These are phyloP conservation scores for Leavenworthia alabamica DNA, from an alignment of 345 rosid genomes.

Conservation along the genomic window DNA sequence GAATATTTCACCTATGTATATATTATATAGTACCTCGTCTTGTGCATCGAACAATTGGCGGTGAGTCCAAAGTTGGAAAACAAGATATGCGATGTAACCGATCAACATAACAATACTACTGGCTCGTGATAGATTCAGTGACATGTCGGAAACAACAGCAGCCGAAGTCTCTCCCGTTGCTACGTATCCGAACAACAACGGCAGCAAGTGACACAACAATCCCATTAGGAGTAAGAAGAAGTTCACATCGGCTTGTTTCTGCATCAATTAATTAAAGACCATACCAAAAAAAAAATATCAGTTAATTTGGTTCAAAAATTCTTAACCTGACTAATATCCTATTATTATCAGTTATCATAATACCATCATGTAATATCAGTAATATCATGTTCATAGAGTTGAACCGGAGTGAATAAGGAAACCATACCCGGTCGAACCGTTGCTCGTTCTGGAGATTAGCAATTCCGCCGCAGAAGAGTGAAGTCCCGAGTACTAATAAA, in stretches of 20 bases:
- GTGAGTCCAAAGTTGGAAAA: conserved; percentile 87
- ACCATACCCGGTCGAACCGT: conserved; percentile 66
- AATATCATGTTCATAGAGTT: not conserved
- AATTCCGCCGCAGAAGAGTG: conserved; percentile 82
- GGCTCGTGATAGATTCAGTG: conserved; percentile 62
- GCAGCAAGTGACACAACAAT: conserved; percentile 69
- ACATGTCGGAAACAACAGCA: conserved; percentile 22
- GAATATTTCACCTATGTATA: not conserved
- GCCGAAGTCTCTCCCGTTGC: conserved; percentile 19
- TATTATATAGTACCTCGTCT: conserved; percentile 19
- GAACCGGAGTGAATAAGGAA: not conserved
- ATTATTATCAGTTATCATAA: not conserved
- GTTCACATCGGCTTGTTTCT: conserved; percentile 96
- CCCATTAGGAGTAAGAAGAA: conserved; percentile 68
- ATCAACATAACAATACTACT: conserved; percentile 76
- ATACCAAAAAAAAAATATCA: not conserved
- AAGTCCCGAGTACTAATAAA: conserved; percentile 75
- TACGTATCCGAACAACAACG: conserved; percentile 58
- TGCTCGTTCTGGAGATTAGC: conserved; percentile 71
- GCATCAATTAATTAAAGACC: conserved; percentile 6
- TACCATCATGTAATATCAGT: too few species aligned
- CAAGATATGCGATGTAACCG: conserved; percentile 62
- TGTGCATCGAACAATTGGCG: conserved; percentile 35
- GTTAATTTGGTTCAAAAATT: not conserved
- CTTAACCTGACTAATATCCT: not conserved